Evolutionary conservation across 192 early-diverging fungal genomes (phyloP), one percentile per base, ranked within the genome.

Genomic region (Jimgerdemannia lactiflua): DNA sequence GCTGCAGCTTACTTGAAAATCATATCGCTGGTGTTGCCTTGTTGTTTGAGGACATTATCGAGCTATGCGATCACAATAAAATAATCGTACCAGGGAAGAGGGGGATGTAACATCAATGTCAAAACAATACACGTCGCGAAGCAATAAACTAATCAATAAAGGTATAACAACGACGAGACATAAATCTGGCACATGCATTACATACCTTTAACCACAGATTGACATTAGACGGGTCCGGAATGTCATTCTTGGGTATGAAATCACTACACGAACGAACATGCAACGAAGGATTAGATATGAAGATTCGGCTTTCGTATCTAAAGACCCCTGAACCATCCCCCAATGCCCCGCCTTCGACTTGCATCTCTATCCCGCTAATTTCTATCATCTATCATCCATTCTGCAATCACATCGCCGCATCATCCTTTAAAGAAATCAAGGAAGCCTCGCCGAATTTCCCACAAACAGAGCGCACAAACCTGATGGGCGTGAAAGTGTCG

Each of bases 401-500:
- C 29, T 29, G 29, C 29, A 29, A 29, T 29, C 29, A 29, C 1
- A 29, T 29, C 29, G 29, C 29, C 29, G 29, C 29, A 29, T 29
- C 29, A 29, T 29, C 29, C 29, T 29, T 29, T 29, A 29, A 59
- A 76, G 39, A 49, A 44, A 71, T 17, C n/a, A 40, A 75, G 42
- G 39, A 9, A 41, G 11, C 29, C 29, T 29, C 29, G 29, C 29
- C 29, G 29, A 29, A 29, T 29, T 4, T 29, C 29, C 29, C 29
- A 44, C 9, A 39, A 11, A 63, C n/a, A 14, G 42, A 1, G 19
- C 39, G 9, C 18, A 70, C 43, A 59, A 77, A 90, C 88, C 93
- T 90, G 49, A 97, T 84, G n/a, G 97, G 95, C 3, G 94, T 94
- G 72, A 97, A 99, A 4, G 95, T 95, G 77, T 99, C 97, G 82